Conservation (phyloP, 2,329 filamentous ascomycete species). For the Blastomyces silverae region DNA sequence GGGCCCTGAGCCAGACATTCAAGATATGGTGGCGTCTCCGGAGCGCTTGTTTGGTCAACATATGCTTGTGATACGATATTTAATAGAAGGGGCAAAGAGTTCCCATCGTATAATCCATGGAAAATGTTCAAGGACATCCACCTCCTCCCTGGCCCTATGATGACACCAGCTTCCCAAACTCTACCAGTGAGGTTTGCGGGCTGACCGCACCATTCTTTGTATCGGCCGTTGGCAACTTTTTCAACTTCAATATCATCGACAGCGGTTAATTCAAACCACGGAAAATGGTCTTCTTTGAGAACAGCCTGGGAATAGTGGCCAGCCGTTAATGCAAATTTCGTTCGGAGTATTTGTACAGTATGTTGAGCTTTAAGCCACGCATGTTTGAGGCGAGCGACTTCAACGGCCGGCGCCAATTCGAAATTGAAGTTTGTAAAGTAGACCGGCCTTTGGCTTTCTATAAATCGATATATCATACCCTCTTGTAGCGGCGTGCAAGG, state of each 20-base stretch:
- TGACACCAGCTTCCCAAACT: slow-evolving; percentile 33
- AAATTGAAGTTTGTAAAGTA: slow-evolving; percentile 77
- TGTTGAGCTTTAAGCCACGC: slow-evolving; percentile 54
- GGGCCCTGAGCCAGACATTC: slow-evolving; percentile 65
- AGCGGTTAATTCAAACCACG: slow-evolving; percentile 42
- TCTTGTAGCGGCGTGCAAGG: slow-evolving; percentile 83
- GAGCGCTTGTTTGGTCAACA: slow-evolving; percentile 23
- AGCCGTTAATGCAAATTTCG: slow-evolving; percentile 62
- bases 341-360: slow-evolving; percentile 60
- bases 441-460: slow-evolving; percentile 50
- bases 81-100: slow-evolving; percentile 64
- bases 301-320: slow-evolving; percentile 73
- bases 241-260: slow-evolving; percentile 31
- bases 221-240: slow-evolving; percentile 32
- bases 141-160: slow-evolving; percentile 25
- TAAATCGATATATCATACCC: slow-evolving; percentile 69
- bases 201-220: slow-evolving; percentile 47
- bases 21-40: slow-evolving; percentile 52
- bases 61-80: slow-evolving; percentile 52
- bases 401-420: slow-evolving; percentile 42
- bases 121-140: slow-evolving; percentile 64
- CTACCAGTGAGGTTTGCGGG: slow-evolving; percentile 43
- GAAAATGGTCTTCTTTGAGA: slow-evolving; percentile 39
- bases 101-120: slow-evolving; percentile 81
- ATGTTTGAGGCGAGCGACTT: slow-evolving; percentile 44